A percentile compares a stretch with the other conserved stretches of the same genome.
phyloP scores from a whole-genome alignment of 441 rosid genomes.

The Adansonia grandidieri region DNA sequence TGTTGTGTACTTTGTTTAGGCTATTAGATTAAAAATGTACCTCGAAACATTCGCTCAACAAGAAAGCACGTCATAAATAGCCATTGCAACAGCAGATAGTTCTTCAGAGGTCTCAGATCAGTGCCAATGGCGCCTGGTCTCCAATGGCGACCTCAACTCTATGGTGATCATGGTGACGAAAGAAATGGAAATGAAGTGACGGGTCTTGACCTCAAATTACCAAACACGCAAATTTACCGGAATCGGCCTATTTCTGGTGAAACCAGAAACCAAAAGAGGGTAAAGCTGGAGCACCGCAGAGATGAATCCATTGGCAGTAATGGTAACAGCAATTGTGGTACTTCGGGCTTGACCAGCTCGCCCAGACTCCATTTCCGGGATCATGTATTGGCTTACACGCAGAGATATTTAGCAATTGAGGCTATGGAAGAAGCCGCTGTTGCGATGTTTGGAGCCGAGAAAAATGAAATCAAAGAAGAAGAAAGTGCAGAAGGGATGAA shows the following conservation, averaged over 20 bases:
- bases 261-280: slow-evolving; percentile 38
- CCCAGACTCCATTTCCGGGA: slow-evolving; percentile 49
- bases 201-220: slow-evolving; percentile 37
- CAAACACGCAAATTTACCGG: slow-evolving; percentile 15
- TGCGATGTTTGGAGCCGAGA: slow-evolving; percentile 25
- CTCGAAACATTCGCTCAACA: slow-evolving; percentile 26
- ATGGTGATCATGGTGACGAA: slow-evolving; percentile 12
- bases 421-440: slow-evolving; percentile 52
- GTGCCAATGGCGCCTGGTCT: slow-evolving; percentile 28
- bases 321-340: background rate
- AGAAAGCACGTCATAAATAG: slow-evolving; percentile 30
- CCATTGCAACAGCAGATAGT: background rate
- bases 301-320: slow-evolving; percentile 28
- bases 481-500: slow-evolving; percentile 42
- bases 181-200: background rate
- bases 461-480: slow-evolving; percentile 30
- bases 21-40: background rate
- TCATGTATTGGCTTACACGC: slow-evolving; percentile 47
- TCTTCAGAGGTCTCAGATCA: slow-evolving; percentile 13
- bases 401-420: slow-evolving; percentile 46
- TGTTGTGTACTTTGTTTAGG: background rate
- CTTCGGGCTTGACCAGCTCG: slow-evolving; percentile 30
- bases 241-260: slow-evolving; percentile 23
- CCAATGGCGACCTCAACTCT: slow-evolving; percentile 26
- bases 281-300: slow-evolving; percentile 22